phyloP scores from a whole-genome alignment of 2,329 filamentous ascomycete species.

The Byssothecium circinans region DNA sequence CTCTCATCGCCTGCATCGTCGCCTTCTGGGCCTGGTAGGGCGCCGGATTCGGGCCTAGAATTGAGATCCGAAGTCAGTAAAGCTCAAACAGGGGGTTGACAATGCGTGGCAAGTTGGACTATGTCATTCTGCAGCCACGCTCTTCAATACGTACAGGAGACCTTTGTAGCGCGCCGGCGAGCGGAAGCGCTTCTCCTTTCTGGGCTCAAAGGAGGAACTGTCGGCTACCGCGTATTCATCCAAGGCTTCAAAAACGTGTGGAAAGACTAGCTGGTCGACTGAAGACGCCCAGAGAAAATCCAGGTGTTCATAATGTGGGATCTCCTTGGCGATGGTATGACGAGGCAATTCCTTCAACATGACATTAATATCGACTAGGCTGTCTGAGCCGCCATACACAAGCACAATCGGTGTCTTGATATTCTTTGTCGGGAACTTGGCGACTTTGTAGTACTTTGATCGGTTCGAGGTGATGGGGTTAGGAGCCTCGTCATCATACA shows the following conservation, averaged over 20 bases:
- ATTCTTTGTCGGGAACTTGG: conserved; percentile 93
- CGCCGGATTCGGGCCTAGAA: conserved; percentile 20
- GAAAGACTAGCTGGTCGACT: conserved; percentile 81
- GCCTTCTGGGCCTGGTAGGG: conserved; percentile 20
- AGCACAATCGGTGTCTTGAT: conserved; percentile 95
- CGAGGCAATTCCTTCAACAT: conserved; percentile 88
- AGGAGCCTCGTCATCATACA: conserved; percentile 95
- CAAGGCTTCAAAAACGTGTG: conserved; percentile 86
- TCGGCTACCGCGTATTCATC: conserved; percentile 59
- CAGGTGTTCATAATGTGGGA: conserved; percentile 92
- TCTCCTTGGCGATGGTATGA: conserved; percentile 82
- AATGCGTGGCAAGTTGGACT: no score
- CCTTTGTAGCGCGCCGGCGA: conserved; percentile 33
- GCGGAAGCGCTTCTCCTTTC: conserved; percentile 28
- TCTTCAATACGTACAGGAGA: conserved; percentile 13
- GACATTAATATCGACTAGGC: conserved; percentile 86
- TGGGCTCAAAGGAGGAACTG: conserved; percentile 4
- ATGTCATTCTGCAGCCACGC: no score
- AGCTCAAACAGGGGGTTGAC: no score
- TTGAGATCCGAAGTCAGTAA: no score
- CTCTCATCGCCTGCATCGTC: conserved; percentile 33
- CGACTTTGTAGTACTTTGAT: conserved; percentile 91
- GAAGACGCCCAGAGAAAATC: conserved; percentile 95
- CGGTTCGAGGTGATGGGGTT: conserved; percentile 70
- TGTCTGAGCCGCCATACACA: conserved; percentile 91